These are phyloP conservation scores for Leccinum incarnatum DNA, from an alignment of 768 basidiomycete genomes.

Conservation along the genomic window DNA sequence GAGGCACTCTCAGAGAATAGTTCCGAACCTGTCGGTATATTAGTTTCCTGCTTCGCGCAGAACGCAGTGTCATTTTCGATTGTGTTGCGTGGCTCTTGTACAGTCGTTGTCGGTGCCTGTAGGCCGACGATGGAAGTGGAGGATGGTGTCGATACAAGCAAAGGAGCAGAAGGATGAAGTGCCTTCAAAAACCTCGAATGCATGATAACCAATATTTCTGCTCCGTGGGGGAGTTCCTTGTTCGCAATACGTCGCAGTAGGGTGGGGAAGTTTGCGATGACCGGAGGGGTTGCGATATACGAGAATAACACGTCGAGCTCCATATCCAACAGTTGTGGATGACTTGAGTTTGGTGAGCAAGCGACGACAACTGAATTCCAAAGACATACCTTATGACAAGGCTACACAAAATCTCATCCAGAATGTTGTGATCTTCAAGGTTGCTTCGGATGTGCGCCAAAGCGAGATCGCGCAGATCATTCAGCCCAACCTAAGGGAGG, in stretches of 20 bases:
- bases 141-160: background rate
- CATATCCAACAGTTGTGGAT: constrained; percentile 20
- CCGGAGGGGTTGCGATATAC: background rate
- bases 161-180: background rate
- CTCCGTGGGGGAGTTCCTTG: constrained; percentile 11
- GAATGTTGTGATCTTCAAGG: constrained; percentile 23
- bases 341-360: constrained; percentile 2
- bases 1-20: no score
- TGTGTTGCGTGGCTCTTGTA: no score
- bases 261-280: background rate
- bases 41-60: background rate
- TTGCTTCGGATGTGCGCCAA: constrained; percentile 15
- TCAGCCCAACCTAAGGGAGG: constrained; percentile 18
- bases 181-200: constrained; percentile 16
- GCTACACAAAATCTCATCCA: constrained; percentile 22
- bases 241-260: background rate
- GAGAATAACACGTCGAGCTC: constrained; percentile 23
- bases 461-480: constrained; percentile 17
- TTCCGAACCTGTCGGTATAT: no score
- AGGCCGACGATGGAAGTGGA: no score
- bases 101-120: no score
- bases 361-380: background rate
- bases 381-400: constrained; percentile 17
- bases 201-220: constrained; percentile 20
- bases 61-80: background rate